These are phyloP conservation scores for Lipomyces chichibuensis DNA, from an alignment of 805 yeast genomes.

Conservation along the genomic window DNA sequence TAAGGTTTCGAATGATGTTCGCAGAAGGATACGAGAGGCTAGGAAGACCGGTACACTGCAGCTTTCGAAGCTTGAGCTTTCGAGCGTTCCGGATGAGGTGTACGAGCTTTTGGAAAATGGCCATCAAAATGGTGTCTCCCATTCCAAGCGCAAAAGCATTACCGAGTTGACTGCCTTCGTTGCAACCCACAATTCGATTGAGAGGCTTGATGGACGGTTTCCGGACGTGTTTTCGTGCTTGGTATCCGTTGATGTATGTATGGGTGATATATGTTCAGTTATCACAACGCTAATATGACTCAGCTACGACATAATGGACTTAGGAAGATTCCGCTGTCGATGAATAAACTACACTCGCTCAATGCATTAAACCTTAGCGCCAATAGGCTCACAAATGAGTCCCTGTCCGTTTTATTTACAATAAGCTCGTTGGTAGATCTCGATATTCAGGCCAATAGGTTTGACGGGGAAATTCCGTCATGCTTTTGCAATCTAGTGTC, in stretches of 20 bases:
- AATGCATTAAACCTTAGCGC: constrained; percentile 12
- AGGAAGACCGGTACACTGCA: constrained; percentile 16
- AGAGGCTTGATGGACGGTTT: constrained; percentile 19
- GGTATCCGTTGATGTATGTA: constrained; percentile 22
- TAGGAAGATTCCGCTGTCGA: constrained; percentile 20
- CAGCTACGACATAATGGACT: constrained; percentile 25
- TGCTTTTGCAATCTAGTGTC: constrained; percentile 11
- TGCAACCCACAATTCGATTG: constrained; percentile 21
- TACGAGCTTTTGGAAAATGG: constrained; percentile 15
- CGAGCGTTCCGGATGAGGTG: constrained; percentile 22
- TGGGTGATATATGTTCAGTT: background rate
- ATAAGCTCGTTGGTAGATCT: constrained; percentile 19
- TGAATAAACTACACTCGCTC: constrained; percentile 11
- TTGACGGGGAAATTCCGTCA: constrained; percentile 30
- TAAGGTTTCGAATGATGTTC: background rate
- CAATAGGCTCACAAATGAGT: constrained; percentile 23
- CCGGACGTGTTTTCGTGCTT: constrained; percentile 8
- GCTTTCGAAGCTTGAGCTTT: constrained; percentile 8
- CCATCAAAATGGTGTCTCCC: background rate
- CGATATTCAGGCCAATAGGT: constrained; percentile 23
- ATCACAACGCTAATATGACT: background rate
- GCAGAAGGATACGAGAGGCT: constrained; percentile 14
- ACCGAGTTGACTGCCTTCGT: constrained; percentile 10
- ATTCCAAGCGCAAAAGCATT: background rate
- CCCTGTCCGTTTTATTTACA: constrained; percentile 11